These are phyloP conservation scores for Penicillium expansum DNA, from an alignment of 2,329 filamentous ascomycete genomes.

Conservation along the genomic window DNA sequence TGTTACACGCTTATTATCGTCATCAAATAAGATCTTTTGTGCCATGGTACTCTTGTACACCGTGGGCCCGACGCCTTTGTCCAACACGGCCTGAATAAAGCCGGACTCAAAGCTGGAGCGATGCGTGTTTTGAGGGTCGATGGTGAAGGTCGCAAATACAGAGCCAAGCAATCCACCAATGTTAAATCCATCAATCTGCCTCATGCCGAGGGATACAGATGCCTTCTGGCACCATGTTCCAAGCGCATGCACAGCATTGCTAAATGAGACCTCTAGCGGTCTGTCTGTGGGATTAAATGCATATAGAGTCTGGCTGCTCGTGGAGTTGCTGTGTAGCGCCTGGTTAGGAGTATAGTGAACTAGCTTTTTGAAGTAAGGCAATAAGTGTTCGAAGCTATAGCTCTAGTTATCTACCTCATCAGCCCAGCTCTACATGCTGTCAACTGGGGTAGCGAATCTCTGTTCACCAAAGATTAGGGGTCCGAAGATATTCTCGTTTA, in stretches of 20 bases:
- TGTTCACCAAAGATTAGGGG: too few relatives aligned
- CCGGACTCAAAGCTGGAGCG: conserved; percentile 20
- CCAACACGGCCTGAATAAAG: conserved; percentile 26
- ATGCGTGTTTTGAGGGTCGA: conserved; percentile 27
- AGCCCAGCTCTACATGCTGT: conserved; percentile 36
- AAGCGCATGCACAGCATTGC: conserved; percentile 28
- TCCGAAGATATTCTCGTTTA: too few relatives aligned
- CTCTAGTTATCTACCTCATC: conserved; percentile 35
- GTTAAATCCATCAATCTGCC: conserved; percentile 27
- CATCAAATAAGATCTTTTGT: conserved; percentile 37
- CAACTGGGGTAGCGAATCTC: conserved; percentile 6
- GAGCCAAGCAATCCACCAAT: conserved; percentile 26
- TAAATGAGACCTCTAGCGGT: conserved; percentile 35
- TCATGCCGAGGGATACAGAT: conserved; percentile 28
- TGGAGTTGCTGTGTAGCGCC: conserved; percentile 23
- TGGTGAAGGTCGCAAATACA: conserved; percentile 30
- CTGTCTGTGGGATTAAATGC: conserved; percentile 17
- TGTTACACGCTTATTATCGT: conserved; percentile 30
- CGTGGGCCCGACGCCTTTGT: conserved; percentile 25
- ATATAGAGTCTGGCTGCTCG: conserved; percentile 23
- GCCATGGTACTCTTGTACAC: conserved; percentile 36
- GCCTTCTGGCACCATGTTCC: conserved; percentile 29
- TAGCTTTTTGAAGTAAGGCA: conserved; percentile 30
- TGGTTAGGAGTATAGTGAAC: conserved; percentile 26
- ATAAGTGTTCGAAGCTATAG: conserved; percentile 27